phyloP scores from a whole-genome alignment of 2,329 filamentous ascomycete genomes.

The Coleophoma cylindrospora region DNA sequence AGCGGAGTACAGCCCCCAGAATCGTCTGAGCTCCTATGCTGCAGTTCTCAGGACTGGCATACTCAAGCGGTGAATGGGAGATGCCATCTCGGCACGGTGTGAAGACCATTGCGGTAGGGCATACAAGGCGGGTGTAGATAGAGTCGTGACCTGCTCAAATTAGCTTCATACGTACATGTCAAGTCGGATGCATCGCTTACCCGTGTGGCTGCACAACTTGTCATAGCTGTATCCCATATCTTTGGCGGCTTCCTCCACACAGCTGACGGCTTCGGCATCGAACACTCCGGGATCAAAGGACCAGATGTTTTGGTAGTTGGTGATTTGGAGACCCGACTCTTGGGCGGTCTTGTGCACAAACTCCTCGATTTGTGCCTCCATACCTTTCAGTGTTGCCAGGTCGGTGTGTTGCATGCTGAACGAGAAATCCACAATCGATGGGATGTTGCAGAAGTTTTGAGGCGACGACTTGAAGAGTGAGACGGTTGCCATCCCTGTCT shows the following conservation, averaged over 20 bases:
- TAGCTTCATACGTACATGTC: not conserved
- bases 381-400: slow-evolving; percentile 46
- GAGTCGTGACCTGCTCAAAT: slow-evolving; percentile 32
- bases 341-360: slow-evolving; percentile 54
- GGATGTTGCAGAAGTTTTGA: slow-evolving; percentile 67
- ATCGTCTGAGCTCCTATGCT: slow-evolving; percentile 43
- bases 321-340: slow-evolving; percentile 48
- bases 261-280: slow-evolving; percentile 38
- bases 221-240: slow-evolving; percentile 5
- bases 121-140: slow-evolving; percentile 50
- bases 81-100: slow-evolving; percentile 56
- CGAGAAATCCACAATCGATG: slow-evolving; percentile 58
- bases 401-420: slow-evolving; percentile 58
- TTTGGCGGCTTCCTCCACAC: slow-evolving; percentile 54
- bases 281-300: slow-evolving; percentile 33
- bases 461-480: slow-evolving; percentile 61
- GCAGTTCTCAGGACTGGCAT: slow-evolving; percentile 52
- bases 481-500: slow-evolving; percentile 55
- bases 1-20: slow-evolving; percentile 30
- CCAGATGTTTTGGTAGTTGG: slow-evolving; percentile 45
- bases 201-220: slow-evolving; percentile 25
- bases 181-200: slow-evolving; percentile 9
- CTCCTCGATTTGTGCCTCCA: slow-evolving; percentile 47
- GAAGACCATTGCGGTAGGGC: slow-evolving; percentile 60
- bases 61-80: slow-evolving; percentile 57